A percentile compares a stretch with the other conserved stretches of the same genome.
These are phyloP conservation scores for Kingdonia uniflora DNA, from an alignment of 164 flowering plant genomes.

Conservation along the genomic window DNA sequence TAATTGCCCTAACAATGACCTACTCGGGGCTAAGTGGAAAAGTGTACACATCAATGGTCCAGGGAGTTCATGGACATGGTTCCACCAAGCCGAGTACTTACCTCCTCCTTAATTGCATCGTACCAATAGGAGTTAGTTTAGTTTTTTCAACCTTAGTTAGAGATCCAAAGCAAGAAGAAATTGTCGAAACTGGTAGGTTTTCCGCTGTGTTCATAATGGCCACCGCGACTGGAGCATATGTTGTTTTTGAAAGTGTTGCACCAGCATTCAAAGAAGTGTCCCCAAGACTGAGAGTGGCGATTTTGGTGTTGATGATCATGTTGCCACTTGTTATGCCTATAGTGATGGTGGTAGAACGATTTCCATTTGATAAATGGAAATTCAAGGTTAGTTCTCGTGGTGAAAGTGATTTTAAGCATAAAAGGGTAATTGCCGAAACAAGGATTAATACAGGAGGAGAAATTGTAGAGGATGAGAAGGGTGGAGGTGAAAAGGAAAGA, in stretches of 20 bases:
- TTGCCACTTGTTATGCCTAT: constrained; percentile 5
- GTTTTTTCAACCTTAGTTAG: constrained; percentile 4
- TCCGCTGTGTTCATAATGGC: background rate
- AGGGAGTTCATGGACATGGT: constrained; percentile 6
- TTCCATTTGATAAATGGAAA: background rate
- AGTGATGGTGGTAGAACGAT: background rate
- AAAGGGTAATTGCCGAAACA: background rate
- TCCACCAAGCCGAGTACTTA: background rate
- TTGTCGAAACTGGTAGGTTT: background rate
- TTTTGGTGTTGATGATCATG: constrained; percentile 3
- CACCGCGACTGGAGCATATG: background rate
- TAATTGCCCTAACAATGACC: background rate
- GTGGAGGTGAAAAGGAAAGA: background rate
- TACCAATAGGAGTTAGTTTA: constrained; percentile 5
- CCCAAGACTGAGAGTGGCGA: background rate
- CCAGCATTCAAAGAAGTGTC: constrained; percentile 3
- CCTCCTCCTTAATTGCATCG: background rate
- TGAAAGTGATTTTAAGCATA: background rate
- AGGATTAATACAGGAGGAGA: background rate
- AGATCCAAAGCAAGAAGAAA: background rate
- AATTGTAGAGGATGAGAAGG: background rate
- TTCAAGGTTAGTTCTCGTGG: background rate
- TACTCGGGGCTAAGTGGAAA: constrained; percentile 8
- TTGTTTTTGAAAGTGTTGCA: constrained; percentile 1
- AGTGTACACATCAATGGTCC: constrained; percentile 3